Conservation (phyloP, 208 protist genomes). For the Leishmania martiniquensis region DNA sequence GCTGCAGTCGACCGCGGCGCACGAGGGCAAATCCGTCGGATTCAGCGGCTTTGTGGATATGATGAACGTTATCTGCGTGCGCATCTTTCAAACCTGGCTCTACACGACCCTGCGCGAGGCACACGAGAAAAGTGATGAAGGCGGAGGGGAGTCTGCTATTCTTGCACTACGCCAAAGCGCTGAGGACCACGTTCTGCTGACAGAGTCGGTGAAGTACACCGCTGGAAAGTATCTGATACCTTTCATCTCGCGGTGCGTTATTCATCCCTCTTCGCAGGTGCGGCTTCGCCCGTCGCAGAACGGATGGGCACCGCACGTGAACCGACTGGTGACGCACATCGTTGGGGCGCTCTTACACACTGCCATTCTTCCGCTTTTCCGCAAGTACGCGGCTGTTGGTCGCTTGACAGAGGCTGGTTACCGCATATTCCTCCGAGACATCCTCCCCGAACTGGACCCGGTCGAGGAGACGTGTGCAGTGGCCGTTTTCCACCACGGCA, state of each 20-base stretch:
- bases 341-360: constrained; percentile 44
- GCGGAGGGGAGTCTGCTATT: constrained; percentile 8
- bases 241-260: constrained; percentile 56
- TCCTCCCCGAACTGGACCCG: constrained; percentile 51
- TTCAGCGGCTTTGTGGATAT: constrained; percentile 85
- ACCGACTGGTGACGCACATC: constrained; percentile 70
- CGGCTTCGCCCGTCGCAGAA: constrained; percentile 56
- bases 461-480: constrained; percentile 54
- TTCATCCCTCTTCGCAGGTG: constrained; percentile 56
- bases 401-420: constrained; percentile 59
- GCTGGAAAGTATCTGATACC: constrained; percentile 59
- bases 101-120: constrained; percentile 38
- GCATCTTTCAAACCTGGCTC: constrained; percentile 72
- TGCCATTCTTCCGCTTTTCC: constrained; percentile 74
- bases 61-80: constrained; percentile 87
- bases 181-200: constrained; percentile 66
- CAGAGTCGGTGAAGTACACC: constrained; percentile 70
- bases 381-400: constrained; percentile 44
- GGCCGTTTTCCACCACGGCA: constrained; percentile 65
- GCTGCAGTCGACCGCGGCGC: background rate
- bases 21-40: constrained; percentile 34
- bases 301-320: constrained; percentile 65
- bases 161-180: constrained; percentile 63
- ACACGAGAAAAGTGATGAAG: constrained; percentile 21
- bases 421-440: constrained; percentile 51